Conservation (phyloP, 495 filamentous ascomycete species). For the Letharia columbiana region DNA sequence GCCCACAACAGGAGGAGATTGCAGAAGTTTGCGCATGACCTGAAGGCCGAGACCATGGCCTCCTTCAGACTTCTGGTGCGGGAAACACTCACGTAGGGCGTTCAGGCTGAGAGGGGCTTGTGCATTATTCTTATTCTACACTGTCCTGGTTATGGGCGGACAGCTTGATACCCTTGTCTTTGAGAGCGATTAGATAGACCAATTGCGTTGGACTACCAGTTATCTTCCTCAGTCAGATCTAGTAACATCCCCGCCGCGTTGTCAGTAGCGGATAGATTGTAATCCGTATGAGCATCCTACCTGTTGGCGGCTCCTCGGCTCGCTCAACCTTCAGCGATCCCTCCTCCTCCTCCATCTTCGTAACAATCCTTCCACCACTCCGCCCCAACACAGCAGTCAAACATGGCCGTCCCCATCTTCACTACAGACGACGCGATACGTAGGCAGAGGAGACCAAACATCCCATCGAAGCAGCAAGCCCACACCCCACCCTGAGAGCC, state of each 20-base stretch:
- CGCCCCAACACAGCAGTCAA: background rate
- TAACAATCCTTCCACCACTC: background rate
- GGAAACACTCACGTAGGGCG: background rate
- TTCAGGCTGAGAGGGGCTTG: background rate
- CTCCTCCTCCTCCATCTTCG: background rate
- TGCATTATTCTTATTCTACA: conserved; percentile 2
- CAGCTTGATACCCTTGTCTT: conserved; percentile 16
- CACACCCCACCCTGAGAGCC: background rate
- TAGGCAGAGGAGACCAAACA: background rate
- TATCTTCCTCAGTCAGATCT: background rate
- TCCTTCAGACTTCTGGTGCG: background rate
- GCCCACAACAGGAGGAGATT: background rate
- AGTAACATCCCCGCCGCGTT: background rate
- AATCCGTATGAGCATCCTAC: background rate
- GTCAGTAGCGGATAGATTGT: background rate
- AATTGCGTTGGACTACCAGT: background rate
- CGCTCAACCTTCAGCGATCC: background rate
- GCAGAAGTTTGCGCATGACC: background rate
- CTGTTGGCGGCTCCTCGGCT: background rate
- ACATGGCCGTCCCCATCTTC: background rate
- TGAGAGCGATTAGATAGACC: conserved; percentile 4
- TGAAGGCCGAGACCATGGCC: background rate
- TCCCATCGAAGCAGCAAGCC: background rate
- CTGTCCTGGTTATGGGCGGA: conserved; percentile 5
- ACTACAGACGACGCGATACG: background rate